Evolutionary conservation across 192 early-diverging fungal genomes (phyloP).

Genomic region (Chytriomyces sp.): DNA sequence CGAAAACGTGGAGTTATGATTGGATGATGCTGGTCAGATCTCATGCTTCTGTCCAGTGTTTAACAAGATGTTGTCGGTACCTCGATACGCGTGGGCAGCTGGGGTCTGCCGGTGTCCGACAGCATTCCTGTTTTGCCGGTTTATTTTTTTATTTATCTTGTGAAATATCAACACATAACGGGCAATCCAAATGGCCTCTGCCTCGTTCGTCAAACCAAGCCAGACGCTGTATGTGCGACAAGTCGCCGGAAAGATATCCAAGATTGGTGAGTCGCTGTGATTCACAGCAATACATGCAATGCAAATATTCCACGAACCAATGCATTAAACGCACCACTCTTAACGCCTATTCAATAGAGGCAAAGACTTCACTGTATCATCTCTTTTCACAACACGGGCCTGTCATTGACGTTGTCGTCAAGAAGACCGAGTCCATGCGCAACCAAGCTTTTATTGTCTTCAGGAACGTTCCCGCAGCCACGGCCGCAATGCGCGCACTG

Average conservation of each 20-base stretch:
- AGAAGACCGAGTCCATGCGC: conserved; percentile 80
- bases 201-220: conserved; percentile 20
- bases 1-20: neutral
- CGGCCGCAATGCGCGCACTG: conserved; percentile 81
- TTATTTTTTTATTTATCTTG: too few species aligned
- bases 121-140: conserved; percentile 1
- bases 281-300: neutral
- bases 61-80: neutral
- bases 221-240: conserved; percentile 84
- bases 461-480: conserved; percentile 80
- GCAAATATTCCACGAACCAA: neutral
- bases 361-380: conserved; percentile 75
- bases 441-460: conserved; percentile 96
- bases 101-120: neutral
- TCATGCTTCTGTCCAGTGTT: neutral
- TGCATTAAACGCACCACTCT: neutral
- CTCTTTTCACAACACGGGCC: conserved; percentile 87
- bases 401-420: conserved; percentile 85
- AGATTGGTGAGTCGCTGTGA: conserved; percentile 60
- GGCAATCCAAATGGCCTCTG: neutral
- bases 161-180: too few species aligned
- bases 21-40: neutral
- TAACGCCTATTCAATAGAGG: conserved; percentile 51
- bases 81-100: conserved; percentile 16
- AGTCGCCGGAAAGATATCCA: conserved; percentile 71